Evolutionary conservation across 129 eudicot species (phyloP), one percentile per base, ranked within the genome.

Genomic region (Arctium lappa): DNA sequence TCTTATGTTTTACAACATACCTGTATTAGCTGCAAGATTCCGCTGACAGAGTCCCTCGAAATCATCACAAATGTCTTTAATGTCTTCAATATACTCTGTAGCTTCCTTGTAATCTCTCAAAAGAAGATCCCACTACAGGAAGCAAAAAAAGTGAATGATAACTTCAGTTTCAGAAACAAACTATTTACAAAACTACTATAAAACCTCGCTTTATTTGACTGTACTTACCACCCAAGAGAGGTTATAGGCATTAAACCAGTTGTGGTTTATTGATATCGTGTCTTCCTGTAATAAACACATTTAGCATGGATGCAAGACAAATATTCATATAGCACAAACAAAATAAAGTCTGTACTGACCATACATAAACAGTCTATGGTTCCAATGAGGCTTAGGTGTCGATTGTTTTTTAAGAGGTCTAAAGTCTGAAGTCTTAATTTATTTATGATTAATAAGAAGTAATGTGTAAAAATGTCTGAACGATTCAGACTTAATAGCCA

Each of bases 1-100:
- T 22, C 70, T 31, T 39, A 29, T 73, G 18, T 11, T 37, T 22
- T 36, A 65, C 63, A 60, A 74, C 36, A 40, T 77, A 93, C 99
- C 98, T 73, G 99, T 91, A 85, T 91, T 93, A 73, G 96, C 95
- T 72, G 97, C 97, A 69, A 96, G 99, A 90, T 96, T 96, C 15
- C 93, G 89, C 85, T 93, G 99, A 85, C 98, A 96, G 72, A 96
- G 94, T 80, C 86, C 95, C 89, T 95, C 99, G 90, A 90, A 96
- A 86, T 91, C 94, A 86, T 93, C 97, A 88, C 99, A 91, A 65
- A 92, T 87, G 73, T 93, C 98, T 88, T 87, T 95, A 42, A 96
- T 84, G 73, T 96, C 99, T 80, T 93, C 97, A 50, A 96, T 93
- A 69, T 89, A 91, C 83, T 89, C 95, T 85, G 77, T 83, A 33